Evolutionary conservation across 225 moss, liverwort and hornwort genomes (phyloP).

Genomic region (Ulota crispa): DNA sequence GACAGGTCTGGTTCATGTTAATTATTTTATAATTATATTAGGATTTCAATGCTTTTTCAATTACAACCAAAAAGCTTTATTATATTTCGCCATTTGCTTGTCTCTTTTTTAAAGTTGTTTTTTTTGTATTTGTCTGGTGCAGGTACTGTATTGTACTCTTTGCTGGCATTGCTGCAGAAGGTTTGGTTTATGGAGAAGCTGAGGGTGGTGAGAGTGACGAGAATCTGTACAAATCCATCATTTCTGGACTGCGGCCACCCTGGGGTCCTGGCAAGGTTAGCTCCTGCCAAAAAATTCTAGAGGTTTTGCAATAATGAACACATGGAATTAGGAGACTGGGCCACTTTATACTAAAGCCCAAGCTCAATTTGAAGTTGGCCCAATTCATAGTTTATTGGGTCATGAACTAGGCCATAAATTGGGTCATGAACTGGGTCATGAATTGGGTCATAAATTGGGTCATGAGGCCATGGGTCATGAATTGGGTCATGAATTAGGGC

Average conservation of each 20-base stretch:
- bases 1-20: constrained; percentile 58
- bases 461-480: too few relatives aligned
- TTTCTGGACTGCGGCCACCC: constrained; percentile 76
- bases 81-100: background rate
- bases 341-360: too few relatives aligned
- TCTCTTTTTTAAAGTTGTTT: background rate
- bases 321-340: too few relatives aligned
- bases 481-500: too few relatives aligned
- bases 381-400: too few relatives aligned
- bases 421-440: too few relatives aligned
- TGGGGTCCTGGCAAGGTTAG: constrained; percentile 91
- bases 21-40: background rate
- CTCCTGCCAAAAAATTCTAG: background rate
- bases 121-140: constrained; percentile 17
- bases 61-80: background rate
- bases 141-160: constrained; percentile 91
- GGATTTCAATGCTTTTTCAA: background rate
- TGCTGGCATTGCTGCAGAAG: constrained; percentile 97
- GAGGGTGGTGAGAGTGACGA: constrained; percentile 98
- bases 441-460: too few relatives aligned
- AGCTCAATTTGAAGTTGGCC: too few relatives aligned
- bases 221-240: constrained; percentile 80
- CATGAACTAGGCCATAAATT: too few relatives aligned
- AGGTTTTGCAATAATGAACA: too few relatives aligned
- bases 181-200: constrained; percentile 85